phyloP scores from a whole-genome alignment of 176 grass and related monocot genomes.

The Tuctoria greenei region DNA sequence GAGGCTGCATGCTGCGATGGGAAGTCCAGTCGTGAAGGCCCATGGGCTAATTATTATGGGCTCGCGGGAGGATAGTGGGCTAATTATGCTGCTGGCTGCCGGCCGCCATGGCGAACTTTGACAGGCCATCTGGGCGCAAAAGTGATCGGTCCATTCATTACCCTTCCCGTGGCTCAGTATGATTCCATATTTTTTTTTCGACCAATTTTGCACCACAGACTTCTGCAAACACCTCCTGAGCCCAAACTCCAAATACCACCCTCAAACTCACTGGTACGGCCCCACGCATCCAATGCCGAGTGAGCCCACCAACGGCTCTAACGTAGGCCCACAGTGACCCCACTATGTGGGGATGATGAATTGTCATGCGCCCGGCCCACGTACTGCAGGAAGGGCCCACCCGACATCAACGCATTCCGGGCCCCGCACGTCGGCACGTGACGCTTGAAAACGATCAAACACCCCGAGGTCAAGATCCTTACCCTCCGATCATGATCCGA shows the following conservation, averaged over 20 bases:
- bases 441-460: conserved; percentile 13
- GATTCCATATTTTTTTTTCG: no score
- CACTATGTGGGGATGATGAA: background rate
- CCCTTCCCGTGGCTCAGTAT: no score
- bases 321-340: conserved; percentile 1
- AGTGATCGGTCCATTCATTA: no score
- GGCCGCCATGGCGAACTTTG: no score
- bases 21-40: no score
- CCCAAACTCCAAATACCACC: background rate
- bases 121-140: no score
- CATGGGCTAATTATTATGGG: no score
- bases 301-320: background rate
- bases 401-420: background rate
- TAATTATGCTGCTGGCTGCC: no score
- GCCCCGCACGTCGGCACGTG: conserved; percentile 32
- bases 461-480: background rate
- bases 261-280: background rate
- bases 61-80: no score
- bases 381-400: background rate
- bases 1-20: no score
- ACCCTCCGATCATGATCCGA: conserved; percentile 31
- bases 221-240: background rate
- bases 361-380: background rate
- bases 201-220: conserved; percentile 5
- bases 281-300: background rate